Percentiles rank a stretch among this genome's conserved stretches.
phyloP scores from a whole-genome alignment of 345 rosid genomes.

The Pugionium cornutum region DNA sequence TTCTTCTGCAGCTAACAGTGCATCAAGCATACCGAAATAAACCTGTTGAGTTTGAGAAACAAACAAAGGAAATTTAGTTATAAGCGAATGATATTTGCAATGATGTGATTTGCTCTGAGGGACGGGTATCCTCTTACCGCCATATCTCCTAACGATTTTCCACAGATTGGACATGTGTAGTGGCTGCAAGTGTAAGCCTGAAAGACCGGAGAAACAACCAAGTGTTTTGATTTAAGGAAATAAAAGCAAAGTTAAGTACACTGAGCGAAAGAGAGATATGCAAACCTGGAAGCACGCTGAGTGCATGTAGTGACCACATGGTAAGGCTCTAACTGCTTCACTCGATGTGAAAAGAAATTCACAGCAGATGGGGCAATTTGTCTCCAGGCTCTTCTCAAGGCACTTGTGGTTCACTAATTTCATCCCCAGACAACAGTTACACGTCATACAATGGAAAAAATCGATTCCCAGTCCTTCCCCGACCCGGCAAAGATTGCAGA shows the following conservation, averaged over 20 bases:
- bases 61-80: neutral
- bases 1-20: conserved; percentile 80
- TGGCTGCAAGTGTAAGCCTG: conserved; percentile 96
- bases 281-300: conserved; percentile 91
- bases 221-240: conserved; percentile 8
- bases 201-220: conserved; percentile 26
- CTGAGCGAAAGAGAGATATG: conserved; percentile 17
- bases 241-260: neutral
- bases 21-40: conserved; percentile 95
- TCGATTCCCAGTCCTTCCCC: conserved; percentile 88
- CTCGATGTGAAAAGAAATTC: conserved; percentile 87
- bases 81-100: neutral
- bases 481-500: conserved; percentile 90
- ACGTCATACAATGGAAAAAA: conserved; percentile 93
- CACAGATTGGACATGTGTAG: conserved; percentile 88
- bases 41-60: conserved; percentile 48
- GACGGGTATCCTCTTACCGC: conserved; percentile 52
- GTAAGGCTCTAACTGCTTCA: conserved; percentile 77
- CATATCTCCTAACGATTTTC: conserved; percentile 97
- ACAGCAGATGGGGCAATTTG: conserved; percentile 89
- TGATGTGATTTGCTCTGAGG: conserved; percentile 15
- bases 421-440: conserved; percentile 84
- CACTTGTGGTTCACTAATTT: conserved; percentile 78
- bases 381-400: conserved; percentile 82
- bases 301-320: conserved; percentile 95